Conservation (phyloP, 257 asterid genomes). For the Nicotiana obtusifolia region DNA sequence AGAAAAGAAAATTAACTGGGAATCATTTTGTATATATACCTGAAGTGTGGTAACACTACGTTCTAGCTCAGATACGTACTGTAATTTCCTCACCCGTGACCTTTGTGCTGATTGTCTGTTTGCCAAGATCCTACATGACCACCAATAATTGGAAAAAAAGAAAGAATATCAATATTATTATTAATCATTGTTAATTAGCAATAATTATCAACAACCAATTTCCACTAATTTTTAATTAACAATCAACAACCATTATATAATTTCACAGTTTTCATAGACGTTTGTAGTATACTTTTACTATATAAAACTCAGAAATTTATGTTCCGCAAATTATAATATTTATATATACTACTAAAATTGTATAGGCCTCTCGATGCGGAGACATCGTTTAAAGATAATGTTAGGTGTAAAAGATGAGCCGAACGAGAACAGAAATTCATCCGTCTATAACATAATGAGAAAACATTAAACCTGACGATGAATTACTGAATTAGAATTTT, state of each 20-base stretch:
- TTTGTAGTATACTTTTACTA: not conserved
- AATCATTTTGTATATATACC: slow-evolving; percentile 34
- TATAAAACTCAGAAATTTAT: not conserved
- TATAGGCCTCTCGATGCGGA: not conserved
- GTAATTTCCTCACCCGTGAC: slow-evolving; percentile 87
- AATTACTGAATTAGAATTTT: not conserved
- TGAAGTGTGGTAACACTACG: slow-evolving; percentile 83
- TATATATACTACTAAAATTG: not conserved
- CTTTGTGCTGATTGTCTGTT: slow-evolving; percentile 95
- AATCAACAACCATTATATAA: not conserved
- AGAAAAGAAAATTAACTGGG: not conserved
- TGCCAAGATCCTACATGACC: slow-evolving; percentile 61
- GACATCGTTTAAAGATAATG: not conserved
- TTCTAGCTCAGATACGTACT: slow-evolving; percentile 88
- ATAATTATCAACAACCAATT: not conserved
- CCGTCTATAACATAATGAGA: no score
- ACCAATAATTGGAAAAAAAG: not conserved
- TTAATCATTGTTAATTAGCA: no score
- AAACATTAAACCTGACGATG: no score
- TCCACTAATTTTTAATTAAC: not conserved
- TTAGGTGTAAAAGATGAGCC: not conserved
- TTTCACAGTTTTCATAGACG: not conserved
- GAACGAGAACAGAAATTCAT: not conserved
- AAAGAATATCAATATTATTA: not conserved
- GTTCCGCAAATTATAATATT: not conserved